These are phyloP conservation scores for Russula emetica DNA, from an alignment of 768 basidiomycete genomes.

Conservation along the genomic window DNA sequence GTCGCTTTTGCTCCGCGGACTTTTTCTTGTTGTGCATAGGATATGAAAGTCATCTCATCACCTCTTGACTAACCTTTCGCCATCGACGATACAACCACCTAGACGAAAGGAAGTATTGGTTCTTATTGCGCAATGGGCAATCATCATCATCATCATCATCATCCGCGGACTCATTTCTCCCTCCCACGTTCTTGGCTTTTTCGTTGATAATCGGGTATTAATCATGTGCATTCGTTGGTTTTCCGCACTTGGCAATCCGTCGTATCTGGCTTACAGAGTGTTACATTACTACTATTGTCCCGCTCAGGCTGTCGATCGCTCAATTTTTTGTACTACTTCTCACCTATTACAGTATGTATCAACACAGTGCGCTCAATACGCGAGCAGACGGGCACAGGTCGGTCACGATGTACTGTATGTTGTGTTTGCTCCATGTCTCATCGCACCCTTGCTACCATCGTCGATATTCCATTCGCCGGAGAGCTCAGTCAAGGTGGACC, in stretches of 20 bases:
- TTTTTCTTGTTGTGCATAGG: conserved; percentile 1
- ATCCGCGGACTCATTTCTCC: too few species aligned
- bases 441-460: too few species aligned
- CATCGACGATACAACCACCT: neutral
- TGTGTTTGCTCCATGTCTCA: too few species aligned
- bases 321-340: neutral
- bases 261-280: neutral
- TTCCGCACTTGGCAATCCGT: neutral
- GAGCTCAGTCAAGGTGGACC: too few species aligned
- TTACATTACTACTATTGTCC: neutral
- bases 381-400: neutral
- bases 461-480: too few species aligned
- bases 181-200: neutral
- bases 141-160: too few species aligned
- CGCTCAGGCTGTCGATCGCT: neutral
- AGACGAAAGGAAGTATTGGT: neutral
- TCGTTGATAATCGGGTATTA: neutral
- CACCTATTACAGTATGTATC: neutral
- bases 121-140: neutral
- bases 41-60: neutral
- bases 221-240: neutral
- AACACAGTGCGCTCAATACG: neutral
- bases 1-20: neutral
- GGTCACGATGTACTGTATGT: too few species aligned
- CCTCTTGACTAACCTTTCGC: neutral